Evolutionary conservation across 2,329 filamentous ascomycete genomes (phyloP), one percentile per base, ranked within the genome.

Genomic region (Sclerotinia borealis): DNA sequence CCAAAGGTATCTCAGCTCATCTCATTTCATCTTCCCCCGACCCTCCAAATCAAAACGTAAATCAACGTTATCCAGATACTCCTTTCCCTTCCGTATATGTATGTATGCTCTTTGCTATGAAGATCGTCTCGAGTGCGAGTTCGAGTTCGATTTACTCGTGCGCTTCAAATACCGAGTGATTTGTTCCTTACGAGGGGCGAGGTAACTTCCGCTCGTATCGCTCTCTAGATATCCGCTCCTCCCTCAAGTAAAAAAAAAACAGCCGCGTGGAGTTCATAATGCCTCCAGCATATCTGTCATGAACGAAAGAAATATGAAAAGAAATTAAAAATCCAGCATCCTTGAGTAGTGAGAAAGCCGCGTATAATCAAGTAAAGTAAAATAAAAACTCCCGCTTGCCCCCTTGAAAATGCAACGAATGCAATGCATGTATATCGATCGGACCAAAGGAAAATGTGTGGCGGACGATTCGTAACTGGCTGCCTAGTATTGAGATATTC

Each of bases 391-490:
- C 55, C 55, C 55, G 55, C 55, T 59, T 48, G 29, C 34, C 29
- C 55, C 31, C 22, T 37, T 34, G 55, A 25, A 59, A 59, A 59
- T 59, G 54, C 51, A 55, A 55, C 22, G 51, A 41, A 55, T 55
- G 52, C 41, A 59, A 49, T 45, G 52, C 43, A 48, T 59, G 15
- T 59, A 59, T n/a, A 59, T 59, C 19, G 41, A 59, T 48, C 55
- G 41, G 41, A 59, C 31, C 27, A 22, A 43, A 45, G 37, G 27
- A 34, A 56, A 56, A 17, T 25, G 39, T 34, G 27, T 45, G 39
- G 27, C n/a, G 52, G n/a, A 34, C n/a, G 31, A 45, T 56, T 45
- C 52, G 27, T 45, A 56, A 45, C 29, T 17, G 7, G 39, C 37
- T 31, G 27, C 39, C 19, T 34, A 34, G 13, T 17, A 17, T 45